These are phyloP conservation scores for Kwoniella dendrophila DNA, from an alignment of 768 basidiomycete genomes.

Conservation along the genomic window DNA sequence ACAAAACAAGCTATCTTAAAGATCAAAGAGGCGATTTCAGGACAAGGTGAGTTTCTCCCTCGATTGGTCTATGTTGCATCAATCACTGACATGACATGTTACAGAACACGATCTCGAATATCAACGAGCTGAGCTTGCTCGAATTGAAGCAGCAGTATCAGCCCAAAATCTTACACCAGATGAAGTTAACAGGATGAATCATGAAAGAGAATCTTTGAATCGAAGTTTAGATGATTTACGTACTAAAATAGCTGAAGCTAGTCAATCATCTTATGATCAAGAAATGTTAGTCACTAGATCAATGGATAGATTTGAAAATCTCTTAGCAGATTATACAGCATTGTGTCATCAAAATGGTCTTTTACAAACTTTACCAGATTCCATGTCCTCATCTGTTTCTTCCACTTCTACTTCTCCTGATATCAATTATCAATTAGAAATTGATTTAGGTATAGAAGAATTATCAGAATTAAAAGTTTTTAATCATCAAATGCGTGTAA, in stretches of 20 bases:
- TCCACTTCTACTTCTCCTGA: too few species aligned
- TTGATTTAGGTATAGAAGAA: slow-evolving; percentile 76
- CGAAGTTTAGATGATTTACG: slow-evolving; percentile 59
- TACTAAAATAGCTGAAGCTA: slow-evolving; percentile 72
- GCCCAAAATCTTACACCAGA: slow-evolving; percentile 87
- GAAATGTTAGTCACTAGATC: slow-evolving; percentile 83
- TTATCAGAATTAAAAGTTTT: slow-evolving; percentile 65
- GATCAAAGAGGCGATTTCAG: slow-evolving; percentile 55
- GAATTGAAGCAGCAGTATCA: slow-evolving; percentile 69
- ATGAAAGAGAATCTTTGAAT: slow-evolving; percentile 75
- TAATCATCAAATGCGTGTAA: slow-evolving; percentile 71
- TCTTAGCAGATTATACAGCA: slow-evolving; percentile 75
- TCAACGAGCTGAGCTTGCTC: slow-evolving; percentile 67
- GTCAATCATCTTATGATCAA: slow-evolving; percentile 71
- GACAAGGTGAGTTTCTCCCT: slow-evolving; percentile 35
- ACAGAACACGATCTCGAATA: slow-evolving; percentile 61
- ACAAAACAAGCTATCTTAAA: slow-evolving; percentile 67
- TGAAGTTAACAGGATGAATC: slow-evolving; percentile 88
- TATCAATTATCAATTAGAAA: slow-evolving; percentile 74
- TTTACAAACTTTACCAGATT: slow-evolving; percentile 59
- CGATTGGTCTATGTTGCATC: not conserved
- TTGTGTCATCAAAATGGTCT: slow-evolving; percentile 74
- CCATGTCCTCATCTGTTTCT: slow-evolving; percentile 29
- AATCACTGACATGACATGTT: slow-evolving; percentile 1
- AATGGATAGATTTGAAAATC: slow-evolving; percentile 77